Base-by-base conservation (phyloP, 495 filamentous ascomycete species). In the Penicillium fimorum region DNA sequence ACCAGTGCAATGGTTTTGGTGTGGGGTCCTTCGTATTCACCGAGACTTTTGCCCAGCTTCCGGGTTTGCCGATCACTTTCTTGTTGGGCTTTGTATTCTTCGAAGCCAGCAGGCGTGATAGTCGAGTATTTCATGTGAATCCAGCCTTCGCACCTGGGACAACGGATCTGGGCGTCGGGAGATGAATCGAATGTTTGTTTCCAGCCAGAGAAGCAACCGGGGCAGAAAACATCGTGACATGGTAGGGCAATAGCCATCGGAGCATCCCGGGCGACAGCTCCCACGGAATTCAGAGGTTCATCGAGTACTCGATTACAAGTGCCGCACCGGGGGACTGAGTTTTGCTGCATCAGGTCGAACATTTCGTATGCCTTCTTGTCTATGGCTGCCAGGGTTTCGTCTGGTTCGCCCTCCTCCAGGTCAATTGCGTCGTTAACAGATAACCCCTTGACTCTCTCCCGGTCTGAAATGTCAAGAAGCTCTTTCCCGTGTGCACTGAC, bases 401-500 rank as follows among this genome's bases (percentile, higher is more conserved):
- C 79, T 9, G 79, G 77, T 37, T 84, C 83, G 30, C 90, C 88
- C 51, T 88, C 88, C 50, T 90, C 89, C 7, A 98, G 78, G 60
- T 94, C 86, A 58, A 97, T 96, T 2, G 94, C 88, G 52, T 90
- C 88, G 9, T 89, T 83, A 8, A 82, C 80, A 44, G 85, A 91
- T 65, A 92, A 73, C 10, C 94, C 94, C 62, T 90, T 85, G 53
- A 88, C 84, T 13, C 86, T 75, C 38, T 87, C 84, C 17, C 94
- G 79, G 63, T 96, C 92, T 46, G 92, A 85, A 17, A 90, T 84
- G 44, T 84, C 86, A 3, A 98, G 81, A 27, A 97, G 80, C 54
- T 97, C 94, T 63, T 85, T 87, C 7, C 94, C 94, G 70, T 96
- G 91, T 4, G 92, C 94, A 63, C 90, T 97, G 30, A 97, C 85